Percentiles rank a stretch among this genome's conserved stretches.
Conservation (phyloP, 2,329 filamentous ascomycete species). For the Fusarium heterosporum region DNA sequence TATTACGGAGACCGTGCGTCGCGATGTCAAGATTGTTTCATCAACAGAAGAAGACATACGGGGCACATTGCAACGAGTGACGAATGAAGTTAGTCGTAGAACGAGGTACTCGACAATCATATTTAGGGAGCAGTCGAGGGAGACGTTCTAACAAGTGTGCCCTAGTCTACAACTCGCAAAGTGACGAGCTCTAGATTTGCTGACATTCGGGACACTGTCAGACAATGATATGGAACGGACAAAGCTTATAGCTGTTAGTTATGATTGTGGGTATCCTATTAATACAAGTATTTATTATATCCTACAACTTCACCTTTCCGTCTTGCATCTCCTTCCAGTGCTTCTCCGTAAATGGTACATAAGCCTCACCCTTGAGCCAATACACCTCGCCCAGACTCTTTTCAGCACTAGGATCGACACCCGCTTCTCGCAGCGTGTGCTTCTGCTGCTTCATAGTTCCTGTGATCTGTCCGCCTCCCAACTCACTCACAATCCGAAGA, state of each 20-base stretch:
- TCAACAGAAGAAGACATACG: too few relatives aligned
- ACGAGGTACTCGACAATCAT: too few relatives aligned
- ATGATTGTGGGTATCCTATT: constrained; percentile 23
- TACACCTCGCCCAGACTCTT: constrained; percentile 66
- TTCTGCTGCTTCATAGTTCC: constrained; percentile 94
- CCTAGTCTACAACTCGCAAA: too few relatives aligned
- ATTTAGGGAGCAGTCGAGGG: too few relatives aligned
- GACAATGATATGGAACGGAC: neutral
- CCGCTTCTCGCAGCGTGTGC: constrained; percentile 75
- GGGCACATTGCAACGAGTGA: too few relatives aligned
- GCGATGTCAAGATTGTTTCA: too few relatives aligned
- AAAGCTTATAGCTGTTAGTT: neutral
- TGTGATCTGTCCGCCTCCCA: constrained; percentile 71
- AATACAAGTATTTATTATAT: neutral
- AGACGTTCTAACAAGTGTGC: too few relatives aligned
- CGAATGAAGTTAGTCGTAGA: too few relatives aligned
- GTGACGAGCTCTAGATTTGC: too few relatives aligned
- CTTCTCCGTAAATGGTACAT: constrained; percentile 72
- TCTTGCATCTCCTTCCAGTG: constrained; percentile 77
- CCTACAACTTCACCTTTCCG: constrained; percentile 76
- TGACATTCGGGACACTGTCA: neutral
- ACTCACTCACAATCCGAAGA: constrained; percentile 71
- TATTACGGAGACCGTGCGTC: too few relatives aligned
- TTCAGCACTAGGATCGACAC: constrained; percentile 70
- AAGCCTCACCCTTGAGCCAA: constrained; percentile 75